phyloP scores from a whole-genome alignment of 129 eudicot species.

The Flaveria ramosissima region DNA sequence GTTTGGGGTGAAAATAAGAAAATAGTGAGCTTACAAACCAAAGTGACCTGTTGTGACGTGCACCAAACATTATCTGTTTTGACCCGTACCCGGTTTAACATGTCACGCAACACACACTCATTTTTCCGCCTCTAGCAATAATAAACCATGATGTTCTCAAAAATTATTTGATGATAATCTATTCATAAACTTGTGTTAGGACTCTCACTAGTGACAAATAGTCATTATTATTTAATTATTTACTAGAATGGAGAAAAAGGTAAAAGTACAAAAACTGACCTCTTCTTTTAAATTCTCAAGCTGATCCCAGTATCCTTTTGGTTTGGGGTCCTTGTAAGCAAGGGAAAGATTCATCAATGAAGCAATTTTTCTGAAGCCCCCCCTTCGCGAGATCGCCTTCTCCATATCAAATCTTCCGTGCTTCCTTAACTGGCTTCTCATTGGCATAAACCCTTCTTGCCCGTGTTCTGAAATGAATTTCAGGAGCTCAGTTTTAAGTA shows the following conservation, averaged over 20 bases:
- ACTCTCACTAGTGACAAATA: not conserved
- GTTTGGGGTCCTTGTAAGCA: constrained; percentile 92
- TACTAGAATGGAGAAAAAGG: not conserved
- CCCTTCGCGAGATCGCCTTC: constrained; percentile 89
- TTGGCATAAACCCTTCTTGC: constrained; percentile 98
- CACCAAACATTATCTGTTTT: not conserved
- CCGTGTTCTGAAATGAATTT: constrained; percentile 73
- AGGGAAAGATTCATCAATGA: constrained; percentile 81
- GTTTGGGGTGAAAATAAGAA: constrained; percentile 5
- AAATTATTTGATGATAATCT: not conserved
- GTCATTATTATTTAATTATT: not conserved
- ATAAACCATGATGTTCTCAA: not conserved
- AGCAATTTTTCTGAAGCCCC: constrained; percentile 91
- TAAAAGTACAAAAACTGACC: constrained; percentile 45
- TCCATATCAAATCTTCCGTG: constrained; percentile 94
- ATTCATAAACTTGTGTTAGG: constrained; percentile 1
- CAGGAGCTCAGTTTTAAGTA: constrained; percentile 74
- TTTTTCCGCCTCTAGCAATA: not conserved
- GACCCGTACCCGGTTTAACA: not conserved
- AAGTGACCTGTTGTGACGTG: no score
- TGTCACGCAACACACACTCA: not conserved
- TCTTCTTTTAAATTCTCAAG: constrained; percentile 88
- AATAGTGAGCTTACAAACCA: not conserved
- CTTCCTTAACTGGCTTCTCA: constrained; percentile 87
- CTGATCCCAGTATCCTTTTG: constrained; percentile 96